A percentile compares a stretch with the other conserved stretches of the same genome.
Evolutionary conservation across 192 early-diverging fungal genomes (phyloP).

Genomic region (Entophlyctis luteolus): DNA sequence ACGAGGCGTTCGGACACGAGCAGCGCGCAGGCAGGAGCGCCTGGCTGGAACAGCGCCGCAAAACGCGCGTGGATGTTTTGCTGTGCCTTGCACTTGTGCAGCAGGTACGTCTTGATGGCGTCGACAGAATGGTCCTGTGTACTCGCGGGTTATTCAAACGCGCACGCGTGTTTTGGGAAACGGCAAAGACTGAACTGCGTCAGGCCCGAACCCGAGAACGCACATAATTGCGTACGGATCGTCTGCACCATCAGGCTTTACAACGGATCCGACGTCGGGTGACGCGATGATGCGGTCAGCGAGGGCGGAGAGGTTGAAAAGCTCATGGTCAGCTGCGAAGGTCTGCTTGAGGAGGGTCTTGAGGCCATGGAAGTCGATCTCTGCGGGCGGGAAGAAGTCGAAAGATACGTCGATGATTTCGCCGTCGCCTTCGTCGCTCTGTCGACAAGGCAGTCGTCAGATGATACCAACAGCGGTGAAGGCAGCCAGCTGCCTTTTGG

Average conservation of each 20-base stretch:
- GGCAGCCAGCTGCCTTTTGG: no score
- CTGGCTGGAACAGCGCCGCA: background rate
- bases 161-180: background rate
- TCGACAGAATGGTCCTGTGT: no score
- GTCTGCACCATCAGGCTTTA: conserved; percentile 73
- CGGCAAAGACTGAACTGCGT: no score
- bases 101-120: conserved; percentile 55
- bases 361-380: conserved; percentile 84
- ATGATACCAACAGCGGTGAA: no score
- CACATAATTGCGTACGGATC: conserved; percentile 89
- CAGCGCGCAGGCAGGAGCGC: conserved; percentile 48
- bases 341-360: conserved; percentile 79
- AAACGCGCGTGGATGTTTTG: conserved; percentile 11
- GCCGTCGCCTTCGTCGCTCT: background rate
- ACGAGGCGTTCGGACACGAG: conserved; percentile 85
- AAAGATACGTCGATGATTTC: conserved; percentile 80
- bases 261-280: conserved; percentile 74
- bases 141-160: background rate
- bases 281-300: conserved; percentile 77
- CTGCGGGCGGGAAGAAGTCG: conserved; percentile 90
- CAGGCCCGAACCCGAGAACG: conserved; percentile 57
- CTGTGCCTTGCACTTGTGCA: conserved; percentile 53
- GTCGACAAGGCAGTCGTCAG: background rate
- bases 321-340: conserved; percentile 75
- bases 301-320: conserved; percentile 71